Evolutionary conservation across 208 protist genomes (phyloP).

Genomic region (Wallacemonas sp.): DNA sequence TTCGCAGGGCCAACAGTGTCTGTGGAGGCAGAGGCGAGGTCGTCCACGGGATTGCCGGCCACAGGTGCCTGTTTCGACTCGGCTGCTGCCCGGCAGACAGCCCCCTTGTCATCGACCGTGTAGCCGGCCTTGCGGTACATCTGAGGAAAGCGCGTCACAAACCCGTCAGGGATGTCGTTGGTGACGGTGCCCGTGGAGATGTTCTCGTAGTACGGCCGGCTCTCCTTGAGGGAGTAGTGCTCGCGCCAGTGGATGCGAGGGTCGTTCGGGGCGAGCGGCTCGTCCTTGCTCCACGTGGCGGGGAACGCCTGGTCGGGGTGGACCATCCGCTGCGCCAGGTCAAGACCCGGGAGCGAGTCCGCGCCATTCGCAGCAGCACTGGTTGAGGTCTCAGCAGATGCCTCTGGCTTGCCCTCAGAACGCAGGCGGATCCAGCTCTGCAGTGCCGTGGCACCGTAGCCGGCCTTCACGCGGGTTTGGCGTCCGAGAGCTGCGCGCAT

Average conservation of each 20-base stretch:
- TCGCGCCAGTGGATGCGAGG: conserved; percentile 74
- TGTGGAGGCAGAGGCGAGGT: not conserved
- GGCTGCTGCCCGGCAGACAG: conserved; percentile 32
- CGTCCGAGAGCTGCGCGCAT: conserved; percentile 5
- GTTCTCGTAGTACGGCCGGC: conserved; percentile 80
- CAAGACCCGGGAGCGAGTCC: conserved; percentile 49
- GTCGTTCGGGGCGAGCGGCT: conserved; percentile 43
- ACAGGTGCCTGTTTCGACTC: not conserved
- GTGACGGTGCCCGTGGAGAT: conserved; percentile 57
- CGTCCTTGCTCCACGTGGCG: conserved; percentile 48
- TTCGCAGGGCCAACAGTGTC: conserved; percentile 13
- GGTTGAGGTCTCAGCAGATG: not conserved
- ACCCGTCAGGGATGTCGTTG: conserved; percentile 73
- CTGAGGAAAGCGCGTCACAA: conserved; percentile 75
- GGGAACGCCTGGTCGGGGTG: conserved; percentile 51
- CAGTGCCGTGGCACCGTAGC: not conserved
- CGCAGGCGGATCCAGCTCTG: not conserved
- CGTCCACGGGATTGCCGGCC: conserved; percentile 7
- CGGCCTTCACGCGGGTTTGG: conserved; percentile 10
- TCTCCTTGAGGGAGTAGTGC: conserved; percentile 63
- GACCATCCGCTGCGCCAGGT: conserved; percentile 48
- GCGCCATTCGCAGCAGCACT: not conserved
- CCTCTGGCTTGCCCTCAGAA: not conserved
- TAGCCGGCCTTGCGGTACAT: conserved; percentile 49
- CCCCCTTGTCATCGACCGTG: conserved; percentile 44